Evolutionary conservation across 2,329 filamentous ascomycete genomes (phyloP).

Genomic region (Neurospora sp.): DNA sequence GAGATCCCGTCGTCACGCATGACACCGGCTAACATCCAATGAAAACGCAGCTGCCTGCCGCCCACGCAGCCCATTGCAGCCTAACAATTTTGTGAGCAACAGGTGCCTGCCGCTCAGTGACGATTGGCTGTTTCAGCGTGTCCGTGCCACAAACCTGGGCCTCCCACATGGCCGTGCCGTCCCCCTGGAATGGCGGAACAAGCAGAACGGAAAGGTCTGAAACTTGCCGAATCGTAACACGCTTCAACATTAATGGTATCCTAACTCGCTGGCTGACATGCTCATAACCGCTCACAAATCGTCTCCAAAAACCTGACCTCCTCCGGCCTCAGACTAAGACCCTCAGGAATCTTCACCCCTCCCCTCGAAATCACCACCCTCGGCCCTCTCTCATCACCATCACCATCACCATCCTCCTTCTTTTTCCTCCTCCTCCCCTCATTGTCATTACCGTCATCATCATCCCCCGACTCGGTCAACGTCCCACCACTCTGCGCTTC

Average conservation of each 20-base stretch:
- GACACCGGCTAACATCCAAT: background rate
- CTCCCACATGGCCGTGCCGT: background rate
- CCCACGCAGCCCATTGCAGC: background rate
- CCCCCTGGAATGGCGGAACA: background rate
- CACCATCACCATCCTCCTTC: background rate
- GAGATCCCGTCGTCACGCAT: too few species aligned
- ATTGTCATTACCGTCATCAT: conserved; percentile 3
- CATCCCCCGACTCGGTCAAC: background rate
- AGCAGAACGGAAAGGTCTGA: background rate
- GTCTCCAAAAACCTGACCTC: conserved; percentile 15
- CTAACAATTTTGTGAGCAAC: background rate
- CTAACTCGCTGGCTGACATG: background rate
- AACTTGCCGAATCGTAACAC: background rate
- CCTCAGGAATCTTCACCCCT: conserved; percentile 10
- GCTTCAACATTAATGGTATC: background rate
- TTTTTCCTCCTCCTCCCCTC: background rate
- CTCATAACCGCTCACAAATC: conserved; percentile 12
- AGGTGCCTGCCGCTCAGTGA: background rate
- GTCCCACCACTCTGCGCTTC: background rate
- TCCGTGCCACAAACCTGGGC: background rate
- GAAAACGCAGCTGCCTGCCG: background rate
- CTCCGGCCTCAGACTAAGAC: conserved; percentile 11
- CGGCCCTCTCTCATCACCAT: background rate
- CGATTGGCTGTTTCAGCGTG: background rate
- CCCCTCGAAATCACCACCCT: conserved; percentile 8